Base-by-base conservation (phyloP, 768 basidiomycete species). In the Boletus eberwhitei region DNA sequence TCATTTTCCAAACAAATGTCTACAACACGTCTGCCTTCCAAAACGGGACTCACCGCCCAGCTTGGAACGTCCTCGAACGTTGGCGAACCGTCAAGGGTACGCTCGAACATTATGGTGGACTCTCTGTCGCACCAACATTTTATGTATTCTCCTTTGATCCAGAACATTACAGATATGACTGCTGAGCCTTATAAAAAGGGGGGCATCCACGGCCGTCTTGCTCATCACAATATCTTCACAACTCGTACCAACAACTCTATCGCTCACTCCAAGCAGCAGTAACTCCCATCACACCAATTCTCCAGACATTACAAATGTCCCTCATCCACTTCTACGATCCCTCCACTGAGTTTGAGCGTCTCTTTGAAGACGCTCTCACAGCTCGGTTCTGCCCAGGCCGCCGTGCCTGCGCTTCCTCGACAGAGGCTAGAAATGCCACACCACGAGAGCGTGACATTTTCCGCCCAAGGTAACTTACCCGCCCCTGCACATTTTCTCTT, bases 281-380 rank as follows among this genome's bases (percentile, higher is more conserved):
- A 29, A 5, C 16, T 9, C 17, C 16, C 0, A 21, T 21, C 19
- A 21, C 21, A 42, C 8, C 19, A 29, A 4, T 22, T 2, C 22
- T 11, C 2, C 9, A 44, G 1, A 22, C 24, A 34, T 31, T 2
- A 48, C 14, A 50, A 40, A 61, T 61, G 59, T 21, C 47, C 12
- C 4, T 39, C 2, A 12, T 35, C 13, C 39, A 49, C 6, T 40
- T 56, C 21, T 60, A 52, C 38, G 17, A 52, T 16, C 50, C 54
- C 6, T 2, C 31, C 38, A 39, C 47, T n/a, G 36, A 50, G 9
- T 44, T 50, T 19, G 50, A 59, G 5, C 57, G 43, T 50, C 48
- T 60, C 11, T 48, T 59, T 7, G 58, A 55, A 22, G 57, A 53
- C 14, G 43, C 73, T 11, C 64, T 76, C 53, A 53, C 58, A 14